Percentiles rank a stretch among this genome's conserved stretches.
Conservation (phyloP, 108 stramenopile species). For the Craspedostauros australis region DNA sequence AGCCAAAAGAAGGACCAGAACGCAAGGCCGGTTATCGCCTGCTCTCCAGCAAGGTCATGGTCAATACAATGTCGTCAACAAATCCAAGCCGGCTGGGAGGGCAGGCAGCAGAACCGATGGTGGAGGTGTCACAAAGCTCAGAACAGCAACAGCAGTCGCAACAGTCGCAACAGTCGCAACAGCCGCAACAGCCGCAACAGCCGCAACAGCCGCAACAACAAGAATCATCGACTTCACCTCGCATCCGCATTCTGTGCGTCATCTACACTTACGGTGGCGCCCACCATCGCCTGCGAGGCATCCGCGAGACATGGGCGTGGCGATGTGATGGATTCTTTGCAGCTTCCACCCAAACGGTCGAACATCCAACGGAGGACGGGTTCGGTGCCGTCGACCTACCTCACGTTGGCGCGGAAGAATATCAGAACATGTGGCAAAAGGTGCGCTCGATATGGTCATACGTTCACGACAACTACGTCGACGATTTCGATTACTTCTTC, state of each 20-base stretch:
- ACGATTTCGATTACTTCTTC: slow-evolving; percentile 31
- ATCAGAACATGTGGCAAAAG: slow-evolving; percentile 78
- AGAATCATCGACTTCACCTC: background rate
- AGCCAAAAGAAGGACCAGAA: slow-evolving; percentile 16
- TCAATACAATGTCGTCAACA: background rate
- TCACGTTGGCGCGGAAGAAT: slow-evolving; percentile 58
- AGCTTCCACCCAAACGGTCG: slow-evolving; percentile 50
- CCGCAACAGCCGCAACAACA: background rate
- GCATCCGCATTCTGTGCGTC: slow-evolving; percentile 19
- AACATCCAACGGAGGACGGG: slow-evolving; percentile 31
- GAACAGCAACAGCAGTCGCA: background rate
- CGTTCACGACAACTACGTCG: slow-evolving; percentile 21
- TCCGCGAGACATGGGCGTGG: slow-evolving; percentile 58
- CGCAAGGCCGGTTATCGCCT: slow-evolving; percentile 20
- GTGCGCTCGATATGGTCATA: slow-evolving; percentile 32
- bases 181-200: no score
- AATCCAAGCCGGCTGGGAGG: background rate
- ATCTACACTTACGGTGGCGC: slow-evolving; percentile 14
- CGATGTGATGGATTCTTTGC: slow-evolving; percentile 91
- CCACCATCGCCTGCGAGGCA: slow-evolving; percentile 11
- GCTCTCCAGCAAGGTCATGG: slow-evolving; percentile 7
- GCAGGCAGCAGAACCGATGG: background rate
- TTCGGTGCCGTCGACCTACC: slow-evolving; percentile 44
- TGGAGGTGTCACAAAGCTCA: background rate
- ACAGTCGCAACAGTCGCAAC: background rate